Evolutionary conservation across 257 asterid species (phyloP).

Genomic region (Fraxinus cuspidata): DNA sequence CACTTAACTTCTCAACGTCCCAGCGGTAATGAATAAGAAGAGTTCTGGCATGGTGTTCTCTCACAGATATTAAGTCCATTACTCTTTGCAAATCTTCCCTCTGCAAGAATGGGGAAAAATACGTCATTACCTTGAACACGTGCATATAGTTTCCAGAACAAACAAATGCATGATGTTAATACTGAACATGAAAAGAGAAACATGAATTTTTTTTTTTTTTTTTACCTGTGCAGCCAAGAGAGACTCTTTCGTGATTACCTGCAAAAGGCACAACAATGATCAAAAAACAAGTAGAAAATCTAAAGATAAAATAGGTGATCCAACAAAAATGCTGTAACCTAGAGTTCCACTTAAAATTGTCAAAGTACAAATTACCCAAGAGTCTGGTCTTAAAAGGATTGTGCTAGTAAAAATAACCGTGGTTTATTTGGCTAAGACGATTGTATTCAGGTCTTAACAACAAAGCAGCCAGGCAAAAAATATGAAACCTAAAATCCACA

Average conservation of each 20-base stretch:
- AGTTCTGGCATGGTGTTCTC: slow-evolving; percentile 85
- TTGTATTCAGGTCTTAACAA: background rate
- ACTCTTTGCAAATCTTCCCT: slow-evolving; percentile 75
- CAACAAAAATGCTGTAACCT: background rate
- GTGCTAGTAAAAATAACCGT: background rate
- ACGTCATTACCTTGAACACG: background rate
- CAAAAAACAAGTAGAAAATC: slow-evolving; percentile 7
- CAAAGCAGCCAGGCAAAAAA: background rate
- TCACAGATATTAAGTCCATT: slow-evolving; percentile 76
- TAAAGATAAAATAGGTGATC: background rate
- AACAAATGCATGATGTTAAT: background rate
- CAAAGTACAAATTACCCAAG: background rate
- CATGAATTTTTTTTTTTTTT: background rate
- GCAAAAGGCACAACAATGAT: slow-evolving; percentile 30
- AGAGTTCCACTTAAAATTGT: background rate
- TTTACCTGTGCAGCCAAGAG: slow-evolving; percentile 87
- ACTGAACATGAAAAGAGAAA: background rate
- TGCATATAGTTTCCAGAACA: background rate
- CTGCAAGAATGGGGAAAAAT: slow-evolving; percentile 37
- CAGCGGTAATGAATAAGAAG: slow-evolving; percentile 81
- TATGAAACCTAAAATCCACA: background rate
- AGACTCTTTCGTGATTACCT: slow-evolving; percentile 84
- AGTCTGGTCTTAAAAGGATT: background rate
- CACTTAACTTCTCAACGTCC: slow-evolving; percentile 72
- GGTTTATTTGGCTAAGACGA: background rate